Base-by-base conservation (phyloP, 1,284 basidiomycete species). In the Abortiporus biennis region DNA sequence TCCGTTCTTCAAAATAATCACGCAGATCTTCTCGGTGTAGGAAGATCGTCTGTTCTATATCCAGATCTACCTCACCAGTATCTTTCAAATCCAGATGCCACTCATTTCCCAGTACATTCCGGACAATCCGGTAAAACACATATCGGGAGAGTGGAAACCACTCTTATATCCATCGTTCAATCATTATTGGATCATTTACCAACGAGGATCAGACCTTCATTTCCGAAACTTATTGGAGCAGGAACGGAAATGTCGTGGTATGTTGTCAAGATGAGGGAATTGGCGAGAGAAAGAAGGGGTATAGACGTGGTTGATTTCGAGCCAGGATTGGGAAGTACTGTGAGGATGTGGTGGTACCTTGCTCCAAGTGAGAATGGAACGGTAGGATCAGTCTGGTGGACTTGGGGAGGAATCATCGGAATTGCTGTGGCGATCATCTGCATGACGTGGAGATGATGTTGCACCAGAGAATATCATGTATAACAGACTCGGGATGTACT, bases 21-120 rank as follows among this genome's bases (percentile, higher is more conserved):
- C 49, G 74, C 87, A 0, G 74, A 93, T 55, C 67, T 92, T 21
- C 67, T 91, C 22, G 91, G 91, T 1, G 67, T 93, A 19, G 91
- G 81, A n/a, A 70, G 91, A 42, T 68, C 70, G 1, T 73, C 88
- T 1, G 65, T 87, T 6, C 57, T 82, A 2, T 71, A 71, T 44
- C 90, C 90, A 0, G 63, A 77, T 37, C 64, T 91, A 12, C 64
- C 64, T 1, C 40, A 27, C n/a, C n/a, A n/a, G n/a, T 34, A 12
- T 35, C 45, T 22, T 15, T 43, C 24, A 8, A 8, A 8, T 34
- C 16, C 24, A 36, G 34, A 13, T 24, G 36, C 3, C 15, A 29
- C 21, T 40, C 25, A 15, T 11, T 17, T 4, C 31, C 1, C 15
- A 31, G 21, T 21, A 21, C 2, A 37, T 46, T 36, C 46, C 49